These are phyloP conservation scores for Mycena alexandri DNA, from an alignment of 768 basidiomycete species.

Conservation along the genomic window DNA sequence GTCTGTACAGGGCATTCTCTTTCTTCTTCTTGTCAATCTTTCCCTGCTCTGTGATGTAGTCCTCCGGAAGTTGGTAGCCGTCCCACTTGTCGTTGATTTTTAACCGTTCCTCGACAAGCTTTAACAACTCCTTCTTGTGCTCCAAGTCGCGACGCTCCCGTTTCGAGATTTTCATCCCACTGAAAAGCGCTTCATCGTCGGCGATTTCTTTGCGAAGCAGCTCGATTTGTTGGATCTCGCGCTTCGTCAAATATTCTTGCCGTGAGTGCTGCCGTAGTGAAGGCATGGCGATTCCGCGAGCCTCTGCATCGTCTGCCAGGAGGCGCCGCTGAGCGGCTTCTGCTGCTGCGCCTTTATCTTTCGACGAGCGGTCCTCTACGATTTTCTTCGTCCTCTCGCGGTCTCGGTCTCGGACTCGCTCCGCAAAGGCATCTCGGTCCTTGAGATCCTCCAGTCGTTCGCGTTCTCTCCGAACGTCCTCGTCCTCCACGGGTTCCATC, in stretches of 20 bases:
- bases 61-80: slow-evolving; percentile 96
- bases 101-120: slow-evolving; percentile 92
- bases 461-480: slow-evolving; percentile 74
- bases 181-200: slow-evolving; percentile 92
- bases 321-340: slow-evolving; percentile 86
- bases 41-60: slow-evolving; percentile 98
- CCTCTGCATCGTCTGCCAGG: slow-evolving; percentile 83
- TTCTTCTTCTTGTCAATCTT: slow-evolving; percentile 98
- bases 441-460: slow-evolving; percentile 83
- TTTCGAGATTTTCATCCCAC: slow-evolving; percentile 91
- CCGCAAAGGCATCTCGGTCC: slow-evolving; percentile 94
- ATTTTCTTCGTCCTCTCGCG: slow-evolving; percentile 89
- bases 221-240: slow-evolving; percentile 96
- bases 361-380: slow-evolving; percentile 92
- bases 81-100: slow-evolving; percentile 97
- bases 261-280: slow-evolving; percentile 89
- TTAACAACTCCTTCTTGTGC: slow-evolving; percentile 91
- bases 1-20: slow-evolving; percentile 90
- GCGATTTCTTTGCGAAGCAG: slow-evolving; percentile 92
- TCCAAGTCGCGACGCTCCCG: slow-evolving; percentile 86
- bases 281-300: slow-evolving; percentile 67
- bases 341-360: slow-evolving; percentile 76
- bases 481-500: slow-evolving; percentile 74
- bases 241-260: slow-evolving; percentile 96
- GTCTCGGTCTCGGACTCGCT: slow-evolving; percentile 87